Evolutionary conservation across 306 rosid genomes (phyloP).

Genomic region (Cicer arietinum): DNA sequence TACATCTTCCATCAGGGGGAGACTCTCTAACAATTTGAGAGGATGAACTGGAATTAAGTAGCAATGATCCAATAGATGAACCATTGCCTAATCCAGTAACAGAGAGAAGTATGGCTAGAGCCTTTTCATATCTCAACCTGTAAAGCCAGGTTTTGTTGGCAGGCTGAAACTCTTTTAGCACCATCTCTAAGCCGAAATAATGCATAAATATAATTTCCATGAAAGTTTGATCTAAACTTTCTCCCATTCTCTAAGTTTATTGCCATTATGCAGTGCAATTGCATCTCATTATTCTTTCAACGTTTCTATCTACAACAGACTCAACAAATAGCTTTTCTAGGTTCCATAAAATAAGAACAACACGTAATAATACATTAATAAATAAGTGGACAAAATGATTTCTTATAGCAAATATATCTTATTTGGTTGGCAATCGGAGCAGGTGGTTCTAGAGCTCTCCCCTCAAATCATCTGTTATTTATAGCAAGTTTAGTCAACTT

Average conservation of each 20-base stretch:
- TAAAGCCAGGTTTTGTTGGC: conserved; percentile 88
- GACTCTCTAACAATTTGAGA: conserved; percentile 83
- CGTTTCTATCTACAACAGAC: conserved; percentile 13
- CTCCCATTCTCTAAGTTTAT: conserved; percentile 32
- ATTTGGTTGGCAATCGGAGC: conserved; percentile 73
- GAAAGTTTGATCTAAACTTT: conserved; percentile 15
- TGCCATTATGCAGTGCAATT: conserved; percentile 27
- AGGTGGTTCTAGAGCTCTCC: conserved; percentile 74
- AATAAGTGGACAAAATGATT: conserved; percentile 41
- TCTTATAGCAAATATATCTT: conserved; percentile 41
- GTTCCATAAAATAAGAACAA: conserved; percentile 19
- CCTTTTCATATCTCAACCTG: conserved; percentile 83
- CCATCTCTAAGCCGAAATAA: conserved; percentile 17
- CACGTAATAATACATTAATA: conserved; percentile 14
- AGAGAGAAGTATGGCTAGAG: conserved; percentile 73
- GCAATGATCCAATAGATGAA: conserved; percentile 72
- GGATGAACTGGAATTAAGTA: conserved; percentile 79
- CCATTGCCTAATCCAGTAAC: conserved; percentile 78
- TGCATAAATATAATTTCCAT: conserved; percentile 4
- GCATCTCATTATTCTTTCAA: conserved; percentile 34
- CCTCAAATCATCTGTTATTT: conserved; percentile 74
- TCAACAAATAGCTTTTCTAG: conserved; percentile 37
- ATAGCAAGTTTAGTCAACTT: conserved; percentile 84
- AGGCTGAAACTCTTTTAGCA: conserved; percentile 47
- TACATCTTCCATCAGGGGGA: conserved; percentile 87